Conservation (phyloP, 2,329 filamentous ascomycete genomes). For the Chaetomium strumarium region DNA sequence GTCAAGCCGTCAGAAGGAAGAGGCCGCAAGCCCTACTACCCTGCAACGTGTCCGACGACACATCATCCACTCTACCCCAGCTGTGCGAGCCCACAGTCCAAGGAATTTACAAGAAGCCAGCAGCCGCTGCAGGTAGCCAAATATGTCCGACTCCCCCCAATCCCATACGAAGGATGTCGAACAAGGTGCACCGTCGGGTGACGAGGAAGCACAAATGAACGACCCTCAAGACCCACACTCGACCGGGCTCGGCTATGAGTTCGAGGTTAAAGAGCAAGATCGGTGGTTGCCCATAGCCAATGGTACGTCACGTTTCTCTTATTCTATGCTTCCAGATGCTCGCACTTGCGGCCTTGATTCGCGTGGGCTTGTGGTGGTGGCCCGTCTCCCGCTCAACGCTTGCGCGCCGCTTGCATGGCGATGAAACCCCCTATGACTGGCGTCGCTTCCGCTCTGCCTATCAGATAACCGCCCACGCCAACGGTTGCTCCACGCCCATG, state of each 20-base stretch:
- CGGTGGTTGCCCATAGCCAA: slow-evolving; percentile 99
- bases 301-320: slow-evolving; percentile 66
- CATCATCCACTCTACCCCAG: slow-evolving; percentile 50
- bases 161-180: slow-evolving; percentile 94
- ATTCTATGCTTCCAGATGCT: slow-evolving; percentile 45
- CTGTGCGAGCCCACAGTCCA: slow-evolving; percentile 53
- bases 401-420: slow-evolving; percentile 28
- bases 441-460: slow-evolving; percentile 44
- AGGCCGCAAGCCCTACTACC: slow-evolving; percentile 47
- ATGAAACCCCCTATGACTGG: slow-evolving; percentile 35
- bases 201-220: slow-evolving; percentile 93
- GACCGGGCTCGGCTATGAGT: slow-evolving; percentile 75
- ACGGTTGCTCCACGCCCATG: slow-evolving; percentile 39
- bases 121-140: slow-evolving; percentile 65
- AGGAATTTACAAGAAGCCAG: slow-evolving; percentile 56
- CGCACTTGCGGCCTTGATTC: slow-evolving; percentile 34
- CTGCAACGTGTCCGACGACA: slow-evolving; percentile 58
- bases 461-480: slow-evolving; percentile 30
- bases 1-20: slow-evolving; percentile 40
- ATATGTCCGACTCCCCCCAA: slow-evolving; percentile 85
- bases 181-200: slow-evolving; percentile 84
- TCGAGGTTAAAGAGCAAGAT: slow-evolving; percentile 99
- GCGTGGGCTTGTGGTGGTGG: slow-evolving; percentile 25
- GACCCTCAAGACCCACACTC: slow-evolving; percentile 73
- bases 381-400: slow-evolving; percentile 26